These are phyloP conservation scores for Talaromyces stipitatus DNA, from an alignment of 495 filamentous ascomycete species.

Conservation along the genomic window DNA sequence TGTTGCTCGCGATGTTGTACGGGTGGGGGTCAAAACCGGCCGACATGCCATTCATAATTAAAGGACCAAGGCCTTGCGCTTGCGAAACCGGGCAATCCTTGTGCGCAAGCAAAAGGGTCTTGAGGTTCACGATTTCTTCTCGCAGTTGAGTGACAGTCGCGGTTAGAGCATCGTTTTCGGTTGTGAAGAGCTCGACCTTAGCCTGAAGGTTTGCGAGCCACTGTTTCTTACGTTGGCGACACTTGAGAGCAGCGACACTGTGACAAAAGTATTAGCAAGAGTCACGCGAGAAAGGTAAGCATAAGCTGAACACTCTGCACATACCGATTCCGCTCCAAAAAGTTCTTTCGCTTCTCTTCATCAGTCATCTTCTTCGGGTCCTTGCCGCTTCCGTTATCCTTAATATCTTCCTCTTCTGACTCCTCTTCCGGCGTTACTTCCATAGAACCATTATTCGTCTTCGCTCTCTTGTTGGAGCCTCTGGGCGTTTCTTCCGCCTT, in stretches of 20 bases:
- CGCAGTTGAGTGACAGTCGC: slow-evolving; percentile 74
- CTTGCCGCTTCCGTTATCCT: slow-evolving; percentile 35
- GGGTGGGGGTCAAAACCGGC: slow-evolving; percentile 30
- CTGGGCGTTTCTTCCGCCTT: slow-evolving; percentile 77
- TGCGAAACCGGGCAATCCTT: slow-evolving; percentile 95
- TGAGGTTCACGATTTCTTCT: slow-evolving; percentile 92
- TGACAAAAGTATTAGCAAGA: background rate
- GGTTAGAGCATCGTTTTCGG: slow-evolving; percentile 83
- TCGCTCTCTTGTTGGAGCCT: slow-evolving; percentile 63
- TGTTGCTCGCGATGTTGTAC: slow-evolving; percentile 27
- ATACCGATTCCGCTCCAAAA: slow-evolving; percentile 92
- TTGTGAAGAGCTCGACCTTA: slow-evolving; percentile 87
- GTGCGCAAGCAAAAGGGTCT: slow-evolving; percentile 86
- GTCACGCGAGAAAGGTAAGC: background rate
- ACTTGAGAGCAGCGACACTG: slow-evolving; percentile 94
- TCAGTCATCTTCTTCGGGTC: slow-evolving; percentile 89
- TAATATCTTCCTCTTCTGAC: slow-evolving; percentile 48
- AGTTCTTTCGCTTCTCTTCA: slow-evolving; percentile 97
- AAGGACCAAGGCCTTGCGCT: slow-evolving; percentile 67
- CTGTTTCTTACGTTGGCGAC: slow-evolving; percentile 96
- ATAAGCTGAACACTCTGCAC: slow-evolving; percentile 25
- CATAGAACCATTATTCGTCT: slow-evolving; percentile 45
- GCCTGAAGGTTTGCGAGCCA: slow-evolving; percentile 93
- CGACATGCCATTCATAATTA: slow-evolving; percentile 54
- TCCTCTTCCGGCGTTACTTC: slow-evolving; percentile 37